Evolutionary conservation across 2,329 filamentous ascomycete species (phyloP), one percentile per base, ranked within the genome.

Genomic region (Cryphonectria radicalis): DNA sequence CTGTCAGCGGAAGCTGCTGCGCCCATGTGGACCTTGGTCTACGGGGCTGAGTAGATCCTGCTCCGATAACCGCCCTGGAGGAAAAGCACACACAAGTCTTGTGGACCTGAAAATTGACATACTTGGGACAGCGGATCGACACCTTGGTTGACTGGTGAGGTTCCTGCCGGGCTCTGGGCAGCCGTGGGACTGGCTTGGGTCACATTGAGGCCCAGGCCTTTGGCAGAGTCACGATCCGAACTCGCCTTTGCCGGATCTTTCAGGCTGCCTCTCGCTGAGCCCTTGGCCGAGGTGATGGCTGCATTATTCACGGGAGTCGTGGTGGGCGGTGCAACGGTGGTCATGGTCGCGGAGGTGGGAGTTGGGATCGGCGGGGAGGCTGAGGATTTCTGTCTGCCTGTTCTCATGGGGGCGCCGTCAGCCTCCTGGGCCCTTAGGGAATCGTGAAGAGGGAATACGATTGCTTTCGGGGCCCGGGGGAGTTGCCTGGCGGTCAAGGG

Each of bases 41-140:
- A 19, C 32, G 3, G 35, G 28, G 14, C 11, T 17, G 11, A 22
- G 32, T 17, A 50, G 42, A 55, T 50, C 13, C 46, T 55, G 17
- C 64, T 28, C 19, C 32, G 46, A 25, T 17, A 42, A 3, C 19
- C 32, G 32, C 10, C 32, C n/a, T 22, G 17, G 32, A 7, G 28
- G 35, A 10, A 19, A 19, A 0, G 25, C 28, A 4, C 19, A 40
- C 28, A 22, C 25, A 59, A n/a, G n/a, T 43, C 40, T n/a, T 43
- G 35, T 55, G 32, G 35, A 67, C n/a, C 40, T 43, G 37, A 37
- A 35, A 19, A 28, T 35, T 32, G 17, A 68, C 32, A 50, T 70
- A 73, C 72, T 63, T 73, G 72, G 42, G 72, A 73, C 14, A 73
- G 67, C 67, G 72, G 72, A 63, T 73, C 72, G 32, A 73, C 65